Percentiles rank a stretch among this genome's conserved stretches.
Conservation (phyloP, 2,329 filamentous ascomycete species). For the Phaeosphaeriaceae sp. region DNA sequence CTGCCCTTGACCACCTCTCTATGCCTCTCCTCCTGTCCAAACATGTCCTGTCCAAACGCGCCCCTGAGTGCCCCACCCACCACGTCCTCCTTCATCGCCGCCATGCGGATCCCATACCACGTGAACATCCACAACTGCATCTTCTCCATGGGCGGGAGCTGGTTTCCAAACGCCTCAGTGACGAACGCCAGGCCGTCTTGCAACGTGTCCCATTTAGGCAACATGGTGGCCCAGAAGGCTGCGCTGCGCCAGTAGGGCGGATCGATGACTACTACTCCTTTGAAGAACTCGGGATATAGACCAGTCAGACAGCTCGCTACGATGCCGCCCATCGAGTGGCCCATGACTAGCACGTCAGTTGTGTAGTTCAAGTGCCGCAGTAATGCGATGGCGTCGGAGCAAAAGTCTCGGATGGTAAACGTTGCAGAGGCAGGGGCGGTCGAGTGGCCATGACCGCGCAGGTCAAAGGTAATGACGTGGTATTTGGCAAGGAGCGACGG, state of each 20-base stretch:
- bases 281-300: slow-evolving; percentile 13
- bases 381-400: slow-evolving; percentile 14
- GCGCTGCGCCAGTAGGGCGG: slow-evolving; percentile 15
- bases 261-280: slow-evolving; percentile 21
- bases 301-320: slow-evolving; percentile 15
- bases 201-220: background rate
- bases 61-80: slow-evolving; percentile 7
- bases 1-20: slow-evolving; percentile 14
- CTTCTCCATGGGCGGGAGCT: background rate
- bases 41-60: slow-evolving; percentile 6
- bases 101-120: slow-evolving; percentile 17
- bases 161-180: slow-evolving; percentile 5
- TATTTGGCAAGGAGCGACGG: slow-evolving; percentile 16
- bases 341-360: slow-evolving; percentile 15
- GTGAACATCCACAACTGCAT: slow-evolving; percentile 23
- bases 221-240: slow-evolving; percentile 7
- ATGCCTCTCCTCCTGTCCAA: slow-evolving; percentile 15
- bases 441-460: slow-evolving; percentile 25
- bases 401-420: slow-evolving; percentile 11
- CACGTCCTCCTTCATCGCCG: slow-evolving; percentile 15
- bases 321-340: slow-evolving; percentile 22
- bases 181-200: slow-evolving; percentile 1
- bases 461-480: slow-evolving; percentile 21
- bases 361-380: slow-evolving; percentile 12
- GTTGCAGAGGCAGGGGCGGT: slow-evolving; percentile 9